Conservation (phyloP, 2,329 filamentous ascomycete species). For the Fusarium sacchari region DNA sequence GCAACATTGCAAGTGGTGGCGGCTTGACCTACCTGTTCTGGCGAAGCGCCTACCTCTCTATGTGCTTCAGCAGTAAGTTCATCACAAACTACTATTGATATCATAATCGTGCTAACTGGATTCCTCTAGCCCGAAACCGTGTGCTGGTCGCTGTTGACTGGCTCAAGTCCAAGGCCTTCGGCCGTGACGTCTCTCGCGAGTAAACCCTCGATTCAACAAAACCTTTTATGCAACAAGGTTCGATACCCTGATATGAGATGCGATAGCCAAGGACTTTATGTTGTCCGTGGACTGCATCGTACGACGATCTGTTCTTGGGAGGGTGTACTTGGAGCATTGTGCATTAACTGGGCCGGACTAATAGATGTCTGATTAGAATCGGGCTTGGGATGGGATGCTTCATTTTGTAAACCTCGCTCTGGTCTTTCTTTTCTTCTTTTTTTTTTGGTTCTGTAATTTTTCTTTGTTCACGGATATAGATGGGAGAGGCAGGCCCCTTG, state of each 20-base stretch:
- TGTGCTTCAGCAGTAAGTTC: conserved; percentile 98
- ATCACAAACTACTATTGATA: not conserved
- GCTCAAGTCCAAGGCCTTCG: conserved; percentile 96
- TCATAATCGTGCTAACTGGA: conserved; percentile 29
- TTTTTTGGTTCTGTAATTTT: conserved; percentile 32
- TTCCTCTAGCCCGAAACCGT: conserved; percentile 81
- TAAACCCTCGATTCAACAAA: conserved; percentile 53
- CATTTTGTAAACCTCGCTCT: conserved; percentile 34
- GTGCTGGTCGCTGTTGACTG: conserved; percentile 93
- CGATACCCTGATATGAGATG: conserved; percentile 41
- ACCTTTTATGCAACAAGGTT: conserved; percentile 37
- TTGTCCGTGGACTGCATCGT: conserved; percentile 26
- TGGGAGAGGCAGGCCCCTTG: conserved; percentile 35
- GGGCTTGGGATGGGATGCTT: conserved; percentile 40
- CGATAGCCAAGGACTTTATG: conserved; percentile 9
- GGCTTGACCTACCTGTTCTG: conserved; percentile 98
- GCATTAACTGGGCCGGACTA: conserved; percentile 43
- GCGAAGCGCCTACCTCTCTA: conserved; percentile 97
- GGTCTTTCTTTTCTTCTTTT: conserved; percentile 32
- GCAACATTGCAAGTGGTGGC: conserved; percentile 93
- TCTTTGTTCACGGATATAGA: conserved; percentile 40
- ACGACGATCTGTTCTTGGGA: conserved; percentile 41
- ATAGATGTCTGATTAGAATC: conserved; percentile 46
- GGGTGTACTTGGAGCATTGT: conserved; percentile 46
- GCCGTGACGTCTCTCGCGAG: conserved; percentile 91